Base-by-base conservation (phyloP, 495 filamentous ascomycete species). In the Rostrohypoxylon terebratum region DNA sequence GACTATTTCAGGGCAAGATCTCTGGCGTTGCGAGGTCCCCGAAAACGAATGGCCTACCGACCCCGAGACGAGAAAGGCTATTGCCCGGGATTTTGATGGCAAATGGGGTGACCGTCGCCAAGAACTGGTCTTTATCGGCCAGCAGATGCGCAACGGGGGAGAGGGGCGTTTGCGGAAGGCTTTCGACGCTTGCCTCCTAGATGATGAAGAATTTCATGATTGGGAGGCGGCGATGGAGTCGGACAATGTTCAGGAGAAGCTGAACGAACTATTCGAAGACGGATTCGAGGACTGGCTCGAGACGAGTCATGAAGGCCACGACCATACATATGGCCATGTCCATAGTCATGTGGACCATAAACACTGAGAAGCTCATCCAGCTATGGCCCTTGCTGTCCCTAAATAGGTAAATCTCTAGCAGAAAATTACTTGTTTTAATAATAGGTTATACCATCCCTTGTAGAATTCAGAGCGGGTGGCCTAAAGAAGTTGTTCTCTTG, bases 81-180 rank as follows among this genome's bases (percentile, higher is more conserved):
- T 77, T 36, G 59, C 34, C 1, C 59, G 67, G 5, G 75, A 77
- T 55, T 77, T 77, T 38, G 59, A 71, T 1, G 87, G 85, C 0
- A 77, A 78, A 44, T 89, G 87, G 86, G 87, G 86, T 16, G 87
- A 90, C 76, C 79, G 87, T 14, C 81, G 87, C 9, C 87, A 90
- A 74, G 87, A 90, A 69, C 65, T 89, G 14, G 87, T 90, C 54
- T 87, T 89, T 48, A 89, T 89, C 55, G 87, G 87, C 0, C 84
- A 87, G 55, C 81, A 83, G 5, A 79, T 90, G 42, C 55, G 68
- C 1, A 44, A 59, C 3, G 74, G 74, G 5, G 75, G 87, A 63
- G 47, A 74, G 9, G 69, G 61, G 13, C 75, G 75, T 10, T 79
- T 89, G 6, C 80, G 79, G 8, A 63, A 75, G 38, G 60, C 82